Conservation (phyloP, 306 rosid genomes). For the Carpinus viminea region DNA sequence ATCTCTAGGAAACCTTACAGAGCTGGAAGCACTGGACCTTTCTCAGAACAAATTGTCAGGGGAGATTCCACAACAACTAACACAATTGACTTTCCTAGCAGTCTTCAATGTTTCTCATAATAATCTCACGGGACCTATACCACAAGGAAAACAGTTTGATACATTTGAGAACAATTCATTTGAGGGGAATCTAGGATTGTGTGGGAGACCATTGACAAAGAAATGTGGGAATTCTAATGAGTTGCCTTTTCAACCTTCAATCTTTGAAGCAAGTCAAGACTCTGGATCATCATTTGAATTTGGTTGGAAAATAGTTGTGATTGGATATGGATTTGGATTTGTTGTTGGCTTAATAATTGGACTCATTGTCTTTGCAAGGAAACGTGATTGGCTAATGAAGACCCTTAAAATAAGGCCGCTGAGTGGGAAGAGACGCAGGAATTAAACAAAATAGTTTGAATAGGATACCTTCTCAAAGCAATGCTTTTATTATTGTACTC, state of each 20-base stretch:
- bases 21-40: too few species aligned
- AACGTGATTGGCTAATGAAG: not conserved
- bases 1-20: too few species aligned
- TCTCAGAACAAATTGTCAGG: too few species aligned
- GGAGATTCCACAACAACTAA: too few species aligned
- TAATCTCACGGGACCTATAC: too few species aligned
- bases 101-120: too few species aligned
- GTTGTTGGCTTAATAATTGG: not conserved
- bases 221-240: not conserved
- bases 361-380: not conserved
- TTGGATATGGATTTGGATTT: not conserved
- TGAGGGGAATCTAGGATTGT: not conserved
- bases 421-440: not conserved
- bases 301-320: not conserved
- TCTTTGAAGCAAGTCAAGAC: not conserved
- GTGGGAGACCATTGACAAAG: not conserved
- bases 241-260: not conserved
- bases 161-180: not conserved
- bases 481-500: too few species aligned
- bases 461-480: too few species aligned
- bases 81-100: too few species aligned
- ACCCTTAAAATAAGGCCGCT: not conserved
- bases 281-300: not conserved
- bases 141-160: conserved; percentile 11
- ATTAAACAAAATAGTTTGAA: too few species aligned